Percentiles rank a stretch among this genome's conserved stretches.
These are phyloP conservation scores for Scheffersomyces lignosus DNA, from an alignment of 805 yeast species.

Conservation along the genomic window DNA sequence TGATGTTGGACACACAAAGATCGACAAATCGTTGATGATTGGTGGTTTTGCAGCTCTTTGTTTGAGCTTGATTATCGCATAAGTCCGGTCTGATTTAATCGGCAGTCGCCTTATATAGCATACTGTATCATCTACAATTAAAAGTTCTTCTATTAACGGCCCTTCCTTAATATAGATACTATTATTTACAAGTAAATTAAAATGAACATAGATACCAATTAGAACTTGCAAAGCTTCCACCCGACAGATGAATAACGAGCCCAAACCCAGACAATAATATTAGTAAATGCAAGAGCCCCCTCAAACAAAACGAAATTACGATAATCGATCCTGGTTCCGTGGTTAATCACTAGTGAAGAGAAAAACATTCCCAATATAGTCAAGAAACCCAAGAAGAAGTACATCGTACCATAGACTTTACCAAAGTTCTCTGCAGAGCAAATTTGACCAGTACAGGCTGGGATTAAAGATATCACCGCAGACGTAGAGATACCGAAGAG, in stretches of 20 bases:
- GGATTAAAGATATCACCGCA: conserved; percentile 56
- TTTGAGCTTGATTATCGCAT: too few species aligned
- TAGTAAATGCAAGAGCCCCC: conserved; percentile 38
- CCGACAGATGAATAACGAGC: conserved; percentile 52
- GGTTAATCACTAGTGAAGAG: conserved; percentile 26
- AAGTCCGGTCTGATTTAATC: too few species aligned
- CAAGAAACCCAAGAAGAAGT: conserved; percentile 37
- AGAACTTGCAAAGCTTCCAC: conserved; percentile 12
- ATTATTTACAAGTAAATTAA: too few species aligned
- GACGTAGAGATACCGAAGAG: conserved; percentile 58
- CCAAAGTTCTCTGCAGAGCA: conserved; percentile 57
- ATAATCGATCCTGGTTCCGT: conserved; percentile 30
- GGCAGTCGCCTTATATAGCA: too few species aligned
- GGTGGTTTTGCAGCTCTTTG: too few species aligned
- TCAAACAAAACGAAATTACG: conserved; percentile 45
- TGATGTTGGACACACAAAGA: too few species aligned
- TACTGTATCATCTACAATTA: too few species aligned
- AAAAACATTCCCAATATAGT: conserved; percentile 29
- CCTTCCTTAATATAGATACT: too few species aligned
- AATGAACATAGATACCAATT: too few species aligned
- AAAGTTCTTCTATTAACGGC: too few species aligned
- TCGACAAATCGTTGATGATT: too few species aligned
- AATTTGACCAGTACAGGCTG: conserved; percentile 60
- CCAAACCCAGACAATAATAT: conserved; percentile 39
- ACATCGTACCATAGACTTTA: conserved; percentile 53